phyloP scores from a whole-genome alignment of 2,329 filamentous ascomycete genomes.

The Hysterium pulicare region DNA sequence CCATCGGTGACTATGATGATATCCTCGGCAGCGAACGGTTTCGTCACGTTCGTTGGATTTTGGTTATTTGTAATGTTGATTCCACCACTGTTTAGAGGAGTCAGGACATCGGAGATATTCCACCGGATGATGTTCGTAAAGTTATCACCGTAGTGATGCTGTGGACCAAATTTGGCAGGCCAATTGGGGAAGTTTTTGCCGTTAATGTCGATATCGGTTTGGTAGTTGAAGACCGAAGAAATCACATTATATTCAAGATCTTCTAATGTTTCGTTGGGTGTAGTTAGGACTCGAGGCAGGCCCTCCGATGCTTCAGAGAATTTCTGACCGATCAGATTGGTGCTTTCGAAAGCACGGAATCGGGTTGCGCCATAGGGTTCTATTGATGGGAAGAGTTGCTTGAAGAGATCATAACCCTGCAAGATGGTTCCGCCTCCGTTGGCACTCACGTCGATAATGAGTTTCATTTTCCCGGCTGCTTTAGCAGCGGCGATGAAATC shows the following conservation, averaged over 20 bases:
- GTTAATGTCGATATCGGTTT: slow-evolving; percentile 46
- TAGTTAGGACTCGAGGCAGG: slow-evolving; percentile 28
- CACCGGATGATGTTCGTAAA: slow-evolving; percentile 58
- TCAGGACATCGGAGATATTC: slow-evolving; percentile 43
- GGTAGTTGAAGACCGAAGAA: slow-evolving; percentile 46
- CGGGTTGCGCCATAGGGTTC: slow-evolving; percentile 50
- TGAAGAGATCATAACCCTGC: slow-evolving; percentile 62
- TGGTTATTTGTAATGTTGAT: slow-evolving; percentile 33
- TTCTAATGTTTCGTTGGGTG: slow-evolving; percentile 37
- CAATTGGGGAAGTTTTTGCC: slow-evolving; percentile 48
- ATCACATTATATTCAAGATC: slow-evolving; percentile 33
- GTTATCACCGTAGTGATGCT: slow-evolving; percentile 46
- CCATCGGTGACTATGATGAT: slow-evolving; percentile 54
- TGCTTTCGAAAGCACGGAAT: slow-evolving; percentile 49
- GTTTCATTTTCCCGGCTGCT: slow-evolving; percentile 54
- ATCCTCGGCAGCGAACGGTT: slow-evolving; percentile 57
- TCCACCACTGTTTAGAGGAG: slow-evolving; percentile 29
- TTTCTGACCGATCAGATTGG: slow-evolving; percentile 44
- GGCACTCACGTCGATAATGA: slow-evolving; percentile 57
- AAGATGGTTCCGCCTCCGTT: slow-evolving; percentile 60
- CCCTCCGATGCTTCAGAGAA: slow-evolving; percentile 31
- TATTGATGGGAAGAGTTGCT: slow-evolving; percentile 52
- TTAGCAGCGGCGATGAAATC: slow-evolving; percentile 43
- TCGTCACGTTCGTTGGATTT: slow-evolving; percentile 43
- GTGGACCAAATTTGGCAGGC: slow-evolving; percentile 47